A percentile compares a stretch with the other conserved stretches of the same genome.
Evolutionary conservation across 2,329 filamentous ascomycete genomes (phyloP).

Genomic region (Penicillium janthinellum): DNA sequence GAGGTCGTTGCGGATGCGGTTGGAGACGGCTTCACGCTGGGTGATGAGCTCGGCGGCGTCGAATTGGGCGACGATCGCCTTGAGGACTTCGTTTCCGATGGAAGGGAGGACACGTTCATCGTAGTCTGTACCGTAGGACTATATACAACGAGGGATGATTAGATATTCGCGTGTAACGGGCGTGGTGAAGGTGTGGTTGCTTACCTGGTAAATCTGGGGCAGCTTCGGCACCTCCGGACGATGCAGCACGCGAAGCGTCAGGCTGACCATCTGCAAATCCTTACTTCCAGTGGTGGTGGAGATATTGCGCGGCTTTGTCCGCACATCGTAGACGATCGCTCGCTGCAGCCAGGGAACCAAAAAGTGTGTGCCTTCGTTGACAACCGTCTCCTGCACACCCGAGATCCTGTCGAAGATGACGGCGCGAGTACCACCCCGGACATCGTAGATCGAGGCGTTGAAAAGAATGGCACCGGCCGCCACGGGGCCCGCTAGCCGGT

Average conservation of each 20-base stretch:
- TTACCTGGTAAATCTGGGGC: conserved; percentile 97
- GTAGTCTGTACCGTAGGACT: conserved; percentile 98
- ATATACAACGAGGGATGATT: background rate
- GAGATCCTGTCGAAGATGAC: conserved; percentile 96
- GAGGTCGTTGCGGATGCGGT: conserved; percentile 90
- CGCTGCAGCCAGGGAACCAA: conserved; percentile 93
- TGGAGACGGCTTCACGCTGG: conserved; percentile 93
- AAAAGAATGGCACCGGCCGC: conserved; percentile 67
- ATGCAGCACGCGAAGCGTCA: conserved; percentile 94
- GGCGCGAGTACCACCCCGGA: conserved; percentile 88
- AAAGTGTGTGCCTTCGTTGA: conserved; percentile 97
- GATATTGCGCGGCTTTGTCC: conserved; percentile 96
- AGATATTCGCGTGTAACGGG: background rate
- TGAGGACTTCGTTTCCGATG: conserved; percentile 99
- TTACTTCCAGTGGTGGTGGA: conserved; percentile 97
- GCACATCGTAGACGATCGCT: conserved; percentile 93
- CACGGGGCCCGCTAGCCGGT: conserved; percentile 66
- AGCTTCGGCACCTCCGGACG: conserved; percentile 88
- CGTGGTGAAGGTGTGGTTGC: background rate
- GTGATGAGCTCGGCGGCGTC: conserved; percentile 98
- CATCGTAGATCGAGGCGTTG: conserved; percentile 90
- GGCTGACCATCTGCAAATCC: conserved; percentile 99
- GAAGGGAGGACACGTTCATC: conserved; percentile 97
- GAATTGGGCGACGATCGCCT: conserved; percentile 97
- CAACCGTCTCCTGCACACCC: conserved; percentile 88